Percentiles rank a stretch among this genome's conserved stretches.
phyloP scores from a whole-genome alignment of 305 asterid genomes.

The Fraxinus angustifolia region DNA sequence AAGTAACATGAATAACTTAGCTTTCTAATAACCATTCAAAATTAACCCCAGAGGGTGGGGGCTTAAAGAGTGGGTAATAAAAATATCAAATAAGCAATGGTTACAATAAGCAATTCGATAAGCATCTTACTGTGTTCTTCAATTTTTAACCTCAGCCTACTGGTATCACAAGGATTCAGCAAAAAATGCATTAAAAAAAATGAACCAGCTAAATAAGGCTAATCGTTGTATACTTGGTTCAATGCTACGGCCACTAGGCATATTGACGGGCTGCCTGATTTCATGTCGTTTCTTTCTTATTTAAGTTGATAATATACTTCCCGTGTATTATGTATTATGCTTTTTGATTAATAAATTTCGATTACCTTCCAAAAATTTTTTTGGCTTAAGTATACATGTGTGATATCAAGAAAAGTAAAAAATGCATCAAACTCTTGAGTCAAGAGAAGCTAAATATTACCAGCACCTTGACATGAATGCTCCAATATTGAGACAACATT shows the following conservation, averaged over 20 bases:
- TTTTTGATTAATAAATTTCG: no score
- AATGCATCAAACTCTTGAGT: neutral
- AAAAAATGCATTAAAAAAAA: neutral
- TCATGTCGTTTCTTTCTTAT: no score
- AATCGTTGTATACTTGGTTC: no score
- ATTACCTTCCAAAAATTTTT: neutral
- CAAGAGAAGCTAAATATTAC: neutral
- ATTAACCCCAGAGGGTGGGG: neutral
- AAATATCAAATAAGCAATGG: neutral
- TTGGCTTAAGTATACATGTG: neutral
- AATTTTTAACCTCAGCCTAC: neutral
- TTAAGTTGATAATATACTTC: no score
- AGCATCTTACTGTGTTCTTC: neutral
- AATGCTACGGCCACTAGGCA: no score
- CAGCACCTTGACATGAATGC: neutral
- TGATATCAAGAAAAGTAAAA: neutral
- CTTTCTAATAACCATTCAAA: neutral
- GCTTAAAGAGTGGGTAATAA: neutral
- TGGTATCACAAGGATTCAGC: neutral
- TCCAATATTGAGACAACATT: neutral
- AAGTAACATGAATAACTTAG: slow-evolving; percentile 4
- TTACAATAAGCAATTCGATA: neutral
- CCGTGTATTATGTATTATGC: no score
- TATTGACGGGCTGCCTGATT: no score
- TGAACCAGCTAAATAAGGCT: neutral